Evolutionary conservation across 495 filamentous ascomycete species (phyloP).

Genomic region (Podospora comata): DNA sequence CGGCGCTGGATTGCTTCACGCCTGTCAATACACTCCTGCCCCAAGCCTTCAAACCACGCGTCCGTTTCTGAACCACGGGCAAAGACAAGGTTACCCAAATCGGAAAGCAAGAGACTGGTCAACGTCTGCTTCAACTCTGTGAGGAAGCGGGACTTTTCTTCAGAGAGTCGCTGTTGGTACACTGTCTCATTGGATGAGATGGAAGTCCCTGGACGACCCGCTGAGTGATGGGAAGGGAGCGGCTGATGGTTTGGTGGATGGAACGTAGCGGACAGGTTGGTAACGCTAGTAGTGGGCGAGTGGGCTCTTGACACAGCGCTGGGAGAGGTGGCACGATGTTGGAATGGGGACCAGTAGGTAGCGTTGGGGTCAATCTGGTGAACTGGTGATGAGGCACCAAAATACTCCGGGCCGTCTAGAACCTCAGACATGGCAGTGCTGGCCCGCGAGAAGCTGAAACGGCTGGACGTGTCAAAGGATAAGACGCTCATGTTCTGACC

Average conservation of each 20-base stretch:
- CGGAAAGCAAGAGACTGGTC: conserved; percentile 82
- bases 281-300: conserved; percentile 54
- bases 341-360: conserved; percentile 86
- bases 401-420: conserved; percentile 67
- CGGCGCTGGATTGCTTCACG: conserved; percentile 62
- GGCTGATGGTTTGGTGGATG: conserved; percentile 38
- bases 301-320: conserved; percentile 56
- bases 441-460: conserved; percentile 56
- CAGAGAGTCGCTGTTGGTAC: conserved; percentile 50
- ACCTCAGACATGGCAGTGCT: conserved; percentile 58
- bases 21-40: conserved; percentile 72
- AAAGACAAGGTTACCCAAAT: conserved; percentile 82
- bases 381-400: conserved; percentile 63
- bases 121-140: conserved; percentile 72
- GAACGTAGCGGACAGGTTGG: conserved; percentile 48
- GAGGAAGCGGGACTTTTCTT: conserved; percentile 64
- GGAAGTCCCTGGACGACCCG: conserved; percentile 49
- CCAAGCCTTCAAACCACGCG: conserved; percentile 76
- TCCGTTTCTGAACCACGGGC: conserved; percentile 89
- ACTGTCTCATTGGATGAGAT: conserved; percentile 60
- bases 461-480: conserved; percentile 61
- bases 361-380: conserved; percentile 73
- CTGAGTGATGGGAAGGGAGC: conserved; percentile 40
- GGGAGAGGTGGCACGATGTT: conserved; percentile 58
- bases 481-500: conserved; percentile 58